Evolutionary conservation across 768 basidiomycete genomes (phyloP).

Genomic region (Tulasnella sp.): DNA sequence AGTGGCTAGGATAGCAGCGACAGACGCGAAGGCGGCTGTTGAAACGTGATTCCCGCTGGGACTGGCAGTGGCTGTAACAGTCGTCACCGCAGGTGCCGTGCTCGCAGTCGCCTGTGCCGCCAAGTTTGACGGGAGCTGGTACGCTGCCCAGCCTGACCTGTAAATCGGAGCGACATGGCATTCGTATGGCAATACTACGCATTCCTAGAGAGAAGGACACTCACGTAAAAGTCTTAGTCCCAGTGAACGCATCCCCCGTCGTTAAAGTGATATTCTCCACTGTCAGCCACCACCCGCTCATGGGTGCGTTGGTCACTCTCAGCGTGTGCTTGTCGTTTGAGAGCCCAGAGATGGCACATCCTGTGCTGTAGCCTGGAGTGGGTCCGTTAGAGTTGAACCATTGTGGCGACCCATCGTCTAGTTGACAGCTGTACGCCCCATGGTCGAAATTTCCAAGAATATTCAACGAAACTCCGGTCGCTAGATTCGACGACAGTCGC

Average conservation of each 20-base stretch:
- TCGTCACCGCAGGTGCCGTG: neutral
- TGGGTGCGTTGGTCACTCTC: neutral
- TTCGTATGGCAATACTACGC: neutral
- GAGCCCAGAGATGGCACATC: neutral
- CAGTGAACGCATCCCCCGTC: neutral
- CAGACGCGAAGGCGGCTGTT: neutral
- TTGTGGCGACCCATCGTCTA: neutral
- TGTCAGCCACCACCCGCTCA: neutral
- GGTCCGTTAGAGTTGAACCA: neutral
- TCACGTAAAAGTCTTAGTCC: neutral
- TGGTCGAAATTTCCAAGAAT: slow-evolving; percentile 1
- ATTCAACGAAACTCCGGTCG: neutral
- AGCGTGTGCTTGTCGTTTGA: neutral
- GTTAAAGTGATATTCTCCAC: neutral
- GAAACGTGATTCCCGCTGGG: neutral
- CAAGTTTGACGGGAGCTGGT: neutral
- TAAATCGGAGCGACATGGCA: neutral
- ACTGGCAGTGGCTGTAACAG: neutral
- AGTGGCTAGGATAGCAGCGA: neutral
- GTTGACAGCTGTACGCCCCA: neutral
- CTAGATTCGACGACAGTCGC: neutral
- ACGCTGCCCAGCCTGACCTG: neutral
- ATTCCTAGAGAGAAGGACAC: neutral
- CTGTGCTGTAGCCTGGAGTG: neutral
- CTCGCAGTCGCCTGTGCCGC: neutral